These are phyloP conservation scores for Leccinum angustisporum DNA, from an alignment of 1,284 basidiomycete species.

Conservation along the genomic window DNA sequence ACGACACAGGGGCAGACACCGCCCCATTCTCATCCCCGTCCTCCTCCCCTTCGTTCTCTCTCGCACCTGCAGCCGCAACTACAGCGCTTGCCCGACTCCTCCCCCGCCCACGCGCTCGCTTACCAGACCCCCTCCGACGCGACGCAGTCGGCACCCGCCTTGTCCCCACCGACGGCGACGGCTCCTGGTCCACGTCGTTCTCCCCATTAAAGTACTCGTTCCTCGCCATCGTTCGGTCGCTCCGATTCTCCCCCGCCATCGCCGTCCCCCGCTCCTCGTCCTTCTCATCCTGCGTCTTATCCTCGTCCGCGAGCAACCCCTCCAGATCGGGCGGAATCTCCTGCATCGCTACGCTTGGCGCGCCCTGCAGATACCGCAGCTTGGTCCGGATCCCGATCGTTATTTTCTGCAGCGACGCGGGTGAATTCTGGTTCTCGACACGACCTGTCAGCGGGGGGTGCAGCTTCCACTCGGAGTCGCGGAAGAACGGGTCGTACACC, in stretches of 20 bases:
- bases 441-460: slow-evolving; percentile 90
- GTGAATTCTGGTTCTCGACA: slow-evolving; percentile 91
- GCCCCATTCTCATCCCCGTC: slow-evolving; percentile 23
- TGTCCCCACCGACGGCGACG: slow-evolving; percentile 23
- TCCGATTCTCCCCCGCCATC: slow-evolving; percentile 55
- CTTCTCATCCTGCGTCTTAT: slow-evolving; percentile 67
- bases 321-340: slow-evolving; percentile 93
- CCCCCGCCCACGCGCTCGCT: slow-evolving; percentile 33
- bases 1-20: slow-evolving; percentile 1
- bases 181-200: slow-evolving; percentile 58
- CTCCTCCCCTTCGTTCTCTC: slow-evolving; percentile 27
- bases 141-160: slow-evolving; percentile 16
- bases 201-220: slow-evolving; percentile 78
- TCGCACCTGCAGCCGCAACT: not conserved
- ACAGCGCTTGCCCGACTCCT: slow-evolving; percentile 22
- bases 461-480: slow-evolving; percentile 86
- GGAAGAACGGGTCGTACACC: slow-evolving; percentile 92
- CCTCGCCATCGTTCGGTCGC: slow-evolving; percentile 48
- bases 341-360: slow-evolving; percentile 94
- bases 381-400: slow-evolving; percentile 87
- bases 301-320: slow-evolving; percentile 78
- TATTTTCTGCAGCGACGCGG: slow-evolving; percentile 82
- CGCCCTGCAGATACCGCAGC: slow-evolving; percentile 90
- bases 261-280: slow-evolving; percentile 65
- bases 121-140: slow-evolving; percentile 29